phyloP scores from a whole-genome alignment of 495 filamentous ascomycete genomes.

The Articulospora tetracladia region DNA sequence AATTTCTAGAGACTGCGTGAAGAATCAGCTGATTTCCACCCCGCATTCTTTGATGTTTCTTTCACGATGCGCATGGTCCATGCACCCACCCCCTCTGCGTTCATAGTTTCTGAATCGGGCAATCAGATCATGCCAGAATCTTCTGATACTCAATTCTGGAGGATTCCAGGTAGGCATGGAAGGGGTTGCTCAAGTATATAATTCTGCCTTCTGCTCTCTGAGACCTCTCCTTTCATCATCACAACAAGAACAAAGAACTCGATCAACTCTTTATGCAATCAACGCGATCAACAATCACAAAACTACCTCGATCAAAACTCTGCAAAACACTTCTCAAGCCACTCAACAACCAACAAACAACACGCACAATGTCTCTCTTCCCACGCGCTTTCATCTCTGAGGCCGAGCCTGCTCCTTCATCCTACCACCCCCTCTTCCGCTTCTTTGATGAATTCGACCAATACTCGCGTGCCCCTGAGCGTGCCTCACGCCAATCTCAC shows the following conservation, averaged over 20 bases:
- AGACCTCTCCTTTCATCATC: slow-evolving; percentile 12
- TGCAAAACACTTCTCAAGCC: neutral
- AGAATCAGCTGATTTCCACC: neutral
- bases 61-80: neutral
- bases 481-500: slow-evolving; percentile 20
- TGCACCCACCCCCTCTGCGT: neutral
- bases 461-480: slow-evolving; percentile 35
- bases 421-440: slow-evolving; percentile 67
- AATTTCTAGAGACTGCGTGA: slow-evolving; percentile 1
- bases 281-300: neutral
- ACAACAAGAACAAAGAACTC: slow-evolving; percentile 15
- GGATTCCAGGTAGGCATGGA: slow-evolving; percentile 11
- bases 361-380: slow-evolving; percentile 63
- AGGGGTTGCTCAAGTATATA: slow-evolving; percentile 8
- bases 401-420: slow-evolving; percentile 20
- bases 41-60: neutral
- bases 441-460: slow-evolving; percentile 72
- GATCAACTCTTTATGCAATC: slow-evolving; percentile 7
- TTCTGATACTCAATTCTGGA: slow-evolving; percentile 10
- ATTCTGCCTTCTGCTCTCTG: neutral
- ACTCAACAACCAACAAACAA: slow-evolving; percentile 3
- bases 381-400: slow-evolving; percentile 44
- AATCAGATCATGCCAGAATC: slow-evolving; percentile 13
- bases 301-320: neutral
- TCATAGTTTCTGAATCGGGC: neutral